Evolutionary conservation across 2,329 filamentous ascomycete species (phyloP).

Genomic region (Claviceps pazoutovae): DNA sequence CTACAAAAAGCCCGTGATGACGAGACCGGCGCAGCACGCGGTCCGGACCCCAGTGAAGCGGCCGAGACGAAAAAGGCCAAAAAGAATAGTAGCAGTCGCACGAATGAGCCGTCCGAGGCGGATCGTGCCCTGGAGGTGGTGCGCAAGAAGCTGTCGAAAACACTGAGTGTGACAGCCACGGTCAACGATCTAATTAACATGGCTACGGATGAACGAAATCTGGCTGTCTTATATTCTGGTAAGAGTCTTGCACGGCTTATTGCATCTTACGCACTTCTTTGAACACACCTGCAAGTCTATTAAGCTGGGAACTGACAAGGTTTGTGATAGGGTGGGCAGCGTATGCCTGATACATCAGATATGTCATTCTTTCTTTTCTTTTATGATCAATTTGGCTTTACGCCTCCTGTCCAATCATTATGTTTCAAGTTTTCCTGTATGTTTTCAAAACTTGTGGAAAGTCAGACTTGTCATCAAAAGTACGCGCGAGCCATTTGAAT

Average conservation of each 20-base stretch:
- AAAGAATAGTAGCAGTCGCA: conserved; percentile 19
- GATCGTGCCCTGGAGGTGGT: conserved; percentile 86
- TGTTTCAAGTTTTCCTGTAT: neutral
- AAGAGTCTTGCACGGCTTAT: conserved; percentile 15
- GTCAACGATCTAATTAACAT: conserved; percentile 96
- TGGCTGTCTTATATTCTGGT: conserved; percentile 81
- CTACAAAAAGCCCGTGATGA: conserved; percentile 46
- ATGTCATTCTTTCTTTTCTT: neutral
- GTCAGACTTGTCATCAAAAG: too few relatives aligned
- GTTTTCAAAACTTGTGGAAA: neutral
- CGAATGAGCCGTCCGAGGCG: conserved; percentile 58
- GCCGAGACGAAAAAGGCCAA: conserved; percentile 25
- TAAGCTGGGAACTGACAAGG: conserved; percentile 10
- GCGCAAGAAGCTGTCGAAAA: conserved; percentile 89
- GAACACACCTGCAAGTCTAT: neutral
- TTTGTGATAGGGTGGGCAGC: conserved; percentile 28
- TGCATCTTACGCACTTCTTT: too few relatives aligned
- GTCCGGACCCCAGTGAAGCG: conserved; percentile 24
- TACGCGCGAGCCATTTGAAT: too few relatives aligned
- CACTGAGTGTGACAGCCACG: conserved; percentile 82
- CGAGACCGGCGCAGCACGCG: conserved; percentile 22
- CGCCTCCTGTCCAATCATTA: neutral
- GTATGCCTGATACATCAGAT: conserved; percentile 22
- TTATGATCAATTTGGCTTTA: too few relatives aligned
- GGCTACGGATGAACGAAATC: conserved; percentile 80